Conservation (phyloP, 2,329 filamentous ascomycete genomes). For the Pyrenophora graminea region DNA sequence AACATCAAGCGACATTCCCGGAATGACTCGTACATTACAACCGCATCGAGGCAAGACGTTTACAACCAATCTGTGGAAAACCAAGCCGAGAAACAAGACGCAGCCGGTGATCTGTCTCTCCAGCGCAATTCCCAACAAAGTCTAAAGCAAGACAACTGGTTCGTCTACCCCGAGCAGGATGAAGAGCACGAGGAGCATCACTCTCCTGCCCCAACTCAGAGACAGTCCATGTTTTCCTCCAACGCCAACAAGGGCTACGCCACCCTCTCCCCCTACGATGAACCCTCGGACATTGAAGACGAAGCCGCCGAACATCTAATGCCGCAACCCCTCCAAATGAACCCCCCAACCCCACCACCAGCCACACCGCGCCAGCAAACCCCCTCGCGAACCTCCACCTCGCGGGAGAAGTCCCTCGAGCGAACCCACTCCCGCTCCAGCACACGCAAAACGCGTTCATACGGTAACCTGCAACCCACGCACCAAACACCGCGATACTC, state of each 20-base stretch:
- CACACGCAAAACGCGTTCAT: slow-evolving; percentile 51
- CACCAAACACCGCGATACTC: slow-evolving; percentile 39
- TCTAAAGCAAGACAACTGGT: slow-evolving; percentile 55
- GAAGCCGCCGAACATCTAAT: slow-evolving; percentile 35
- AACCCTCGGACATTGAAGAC: slow-evolving; percentile 36
- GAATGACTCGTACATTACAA: slow-evolving; percentile 32
- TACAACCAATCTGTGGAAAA: slow-evolving; percentile 34
- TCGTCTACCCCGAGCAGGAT: slow-evolving; percentile 41
- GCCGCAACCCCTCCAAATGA: slow-evolving; percentile 53
- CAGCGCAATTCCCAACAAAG: slow-evolving; percentile 37
- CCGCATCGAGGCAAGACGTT: slow-evolving; percentile 37
- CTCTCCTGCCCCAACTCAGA: slow-evolving; percentile 17
- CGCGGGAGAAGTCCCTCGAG: slow-evolving; percentile 36
- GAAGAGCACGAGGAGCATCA: slow-evolving; percentile 21
- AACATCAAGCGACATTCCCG: slow-evolving; percentile 40
- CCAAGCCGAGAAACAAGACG: slow-evolving; percentile 3
- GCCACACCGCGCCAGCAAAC: slow-evolving; percentile 23
- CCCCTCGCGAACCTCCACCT: slow-evolving; percentile 32
- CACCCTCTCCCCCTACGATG: slow-evolving; percentile 31
- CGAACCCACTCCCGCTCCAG: slow-evolving; percentile 33
- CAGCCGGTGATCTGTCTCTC: slow-evolving; percentile 34
- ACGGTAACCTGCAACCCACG: slow-evolving; percentile 53
- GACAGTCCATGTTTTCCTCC: slow-evolving; percentile 31
- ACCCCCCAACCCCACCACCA: slow-evolving; percentile 50
- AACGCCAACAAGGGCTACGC: slow-evolving; percentile 37